These are phyloP conservation scores for Termitomyces titanicus DNA, from an alignment of 768 basidiomycete genomes.

Conservation along the genomic window DNA sequence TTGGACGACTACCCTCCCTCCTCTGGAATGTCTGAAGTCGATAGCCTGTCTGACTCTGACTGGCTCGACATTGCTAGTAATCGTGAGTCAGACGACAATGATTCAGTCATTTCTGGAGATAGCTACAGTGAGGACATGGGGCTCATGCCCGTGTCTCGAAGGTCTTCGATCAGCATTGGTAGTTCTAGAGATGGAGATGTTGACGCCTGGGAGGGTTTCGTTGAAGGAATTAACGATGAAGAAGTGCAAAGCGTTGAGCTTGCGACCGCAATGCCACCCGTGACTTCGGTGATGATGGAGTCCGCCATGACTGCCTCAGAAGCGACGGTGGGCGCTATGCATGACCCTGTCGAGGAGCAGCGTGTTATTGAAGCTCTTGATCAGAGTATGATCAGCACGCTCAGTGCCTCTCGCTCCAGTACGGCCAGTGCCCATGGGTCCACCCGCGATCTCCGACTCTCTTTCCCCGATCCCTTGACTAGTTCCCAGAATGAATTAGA, in stretches of 20 bases:
- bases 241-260: slow-evolving; percentile 20
- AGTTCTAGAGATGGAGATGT: slow-evolving; percentile 69
- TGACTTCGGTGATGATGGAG: slow-evolving; percentile 29
- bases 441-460: slow-evolving; percentile 72
- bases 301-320: slow-evolving; percentile 24
- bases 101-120: slow-evolving; percentile 59
- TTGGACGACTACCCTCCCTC: slow-evolving; percentile 33
- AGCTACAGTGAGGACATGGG: slow-evolving; percentile 57
- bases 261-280: slow-evolving; percentile 28
- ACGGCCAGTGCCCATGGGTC: slow-evolving; percentile 53
- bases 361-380: slow-evolving; percentile 72
- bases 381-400: slow-evolving; percentile 79
- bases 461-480: slow-evolving; percentile 81
- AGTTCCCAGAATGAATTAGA: slow-evolving; percentile 63
- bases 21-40: slow-evolving; percentile 55
- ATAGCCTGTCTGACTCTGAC: slow-evolving; percentile 73
- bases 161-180: slow-evolving; percentile 65
- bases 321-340: slow-evolving; percentile 24
- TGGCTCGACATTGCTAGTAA: slow-evolving; percentile 78
- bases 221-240: slow-evolving; percentile 60
- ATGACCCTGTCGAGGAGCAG: slow-evolving; percentile 58
- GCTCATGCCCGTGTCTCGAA: slow-evolving; percentile 56
- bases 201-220: slow-evolving; percentile 77
- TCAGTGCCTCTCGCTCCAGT: slow-evolving; percentile 69
- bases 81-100: slow-evolving; percentile 68